These are phyloP conservation scores for Arthroderma sp. DNA, from an alignment of 2,329 filamentous ascomycete genomes.

Conservation along the genomic window DNA sequence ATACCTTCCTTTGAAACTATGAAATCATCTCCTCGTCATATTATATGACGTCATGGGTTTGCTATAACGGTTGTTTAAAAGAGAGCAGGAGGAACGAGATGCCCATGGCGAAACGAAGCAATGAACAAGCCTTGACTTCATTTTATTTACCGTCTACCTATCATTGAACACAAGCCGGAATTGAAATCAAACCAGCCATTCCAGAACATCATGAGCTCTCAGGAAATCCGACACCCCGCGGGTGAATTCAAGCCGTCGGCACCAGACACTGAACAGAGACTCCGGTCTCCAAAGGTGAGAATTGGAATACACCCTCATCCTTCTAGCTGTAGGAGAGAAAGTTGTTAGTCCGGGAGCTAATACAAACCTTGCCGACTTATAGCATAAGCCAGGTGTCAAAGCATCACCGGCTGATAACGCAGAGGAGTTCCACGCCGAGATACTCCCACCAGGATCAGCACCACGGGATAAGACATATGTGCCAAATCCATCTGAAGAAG, in stretches of 20 bases:
- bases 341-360: not conserved
- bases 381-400: slow-evolving; percentile 53
- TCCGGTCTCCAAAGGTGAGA: not conserved
- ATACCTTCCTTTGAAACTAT: too few species aligned
- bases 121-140: too few species aligned
- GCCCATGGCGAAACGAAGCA: too few species aligned
- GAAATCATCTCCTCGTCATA: too few species aligned
- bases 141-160: too few species aligned
- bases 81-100: too few species aligned
- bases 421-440: slow-evolving; percentile 52
- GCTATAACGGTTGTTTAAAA: too few species aligned
- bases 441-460: slow-evolving; percentile 49
- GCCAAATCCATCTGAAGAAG: slow-evolving; percentile 26
- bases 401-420: slow-evolving; percentile 42
- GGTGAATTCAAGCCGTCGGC: slow-evolving; percentile 1
- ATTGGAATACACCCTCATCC: not conserved
- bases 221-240: not conserved
- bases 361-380: not conserved
- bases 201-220: too few species aligned
- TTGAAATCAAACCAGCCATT: too few species aligned
- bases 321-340: too few species aligned
- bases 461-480: slow-evolving; percentile 39
- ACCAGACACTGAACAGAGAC: not conserved
- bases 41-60: too few species aligned
- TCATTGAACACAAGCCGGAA: too few species aligned